phyloP scores from a whole-genome alignment of 805 yeast species.

The Candida ovalis region DNA sequence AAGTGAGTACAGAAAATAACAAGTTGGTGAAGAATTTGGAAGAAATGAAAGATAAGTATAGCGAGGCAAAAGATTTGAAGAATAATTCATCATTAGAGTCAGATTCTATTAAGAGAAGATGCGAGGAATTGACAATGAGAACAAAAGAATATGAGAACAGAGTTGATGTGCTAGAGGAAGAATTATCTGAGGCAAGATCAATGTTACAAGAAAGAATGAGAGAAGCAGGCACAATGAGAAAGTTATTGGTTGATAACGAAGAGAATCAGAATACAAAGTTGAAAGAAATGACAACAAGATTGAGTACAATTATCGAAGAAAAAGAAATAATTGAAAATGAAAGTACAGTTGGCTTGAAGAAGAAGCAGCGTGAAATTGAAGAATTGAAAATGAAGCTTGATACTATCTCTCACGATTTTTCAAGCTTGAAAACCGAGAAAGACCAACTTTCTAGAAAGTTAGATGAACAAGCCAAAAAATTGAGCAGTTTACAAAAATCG shows the following conservation, averaged over 20 bases:
- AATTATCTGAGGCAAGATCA: conserved; percentile 68
- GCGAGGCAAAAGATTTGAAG: conserved; percentile 32
- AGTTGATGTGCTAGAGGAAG: conserved; percentile 72
- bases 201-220: conserved; percentile 76
- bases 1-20: conserved; percentile 41
- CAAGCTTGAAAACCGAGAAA: conserved; percentile 8
- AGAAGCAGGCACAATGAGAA: conserved; percentile 70
- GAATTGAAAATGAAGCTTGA: conserved; percentile 50
- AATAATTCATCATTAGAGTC: conserved; percentile 34
- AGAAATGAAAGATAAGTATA: conserved; percentile 35
- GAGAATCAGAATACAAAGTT: conserved; percentile 47
- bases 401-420: conserved; percentile 23
- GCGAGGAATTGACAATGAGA: conserved; percentile 67
- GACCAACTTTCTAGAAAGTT: conserved; percentile 6
- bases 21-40: conserved; percentile 37
- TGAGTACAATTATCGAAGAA: conserved; percentile 54
- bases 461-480: conserved; percentile 2
- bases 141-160: conserved; percentile 59
- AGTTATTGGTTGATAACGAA: conserved; percentile 66
- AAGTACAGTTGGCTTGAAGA: conserved; percentile 43
- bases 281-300: conserved; percentile 52
- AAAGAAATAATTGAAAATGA: conserved; percentile 57
- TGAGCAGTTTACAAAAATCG: neutral
- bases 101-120: conserved; percentile 56
- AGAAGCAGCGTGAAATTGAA: conserved; percentile 63